Conservation (phyloP, 306 rosid genomes). For the Glycine soja region DNA sequence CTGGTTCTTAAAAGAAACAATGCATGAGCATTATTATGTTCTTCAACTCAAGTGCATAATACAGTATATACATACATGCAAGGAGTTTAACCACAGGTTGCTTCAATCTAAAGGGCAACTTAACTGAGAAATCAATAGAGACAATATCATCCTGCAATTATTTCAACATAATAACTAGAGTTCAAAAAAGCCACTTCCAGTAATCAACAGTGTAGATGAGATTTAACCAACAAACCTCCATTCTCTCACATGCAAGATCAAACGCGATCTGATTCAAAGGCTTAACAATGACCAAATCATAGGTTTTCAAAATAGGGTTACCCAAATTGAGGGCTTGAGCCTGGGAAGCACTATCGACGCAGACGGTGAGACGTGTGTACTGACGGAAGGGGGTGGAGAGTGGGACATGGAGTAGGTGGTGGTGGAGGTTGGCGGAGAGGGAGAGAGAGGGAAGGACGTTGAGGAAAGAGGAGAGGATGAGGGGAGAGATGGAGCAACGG, state of each 20-base stretch:
- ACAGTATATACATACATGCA: too few species aligned
- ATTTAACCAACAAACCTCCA: constrained; percentile 62
- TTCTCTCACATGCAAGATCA: constrained; percentile 76
- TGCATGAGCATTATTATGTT: too few species aligned
- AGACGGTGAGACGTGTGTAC: constrained; percentile 87
- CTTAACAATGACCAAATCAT: constrained; percentile 77
- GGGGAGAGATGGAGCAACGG: constrained; percentile 74
- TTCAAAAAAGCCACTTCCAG: not conserved
- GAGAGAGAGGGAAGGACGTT: constrained; percentile 70
- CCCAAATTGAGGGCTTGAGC: constrained; percentile 72
- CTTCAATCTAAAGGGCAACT: constrained; percentile 79
- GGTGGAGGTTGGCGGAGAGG: constrained; percentile 75
- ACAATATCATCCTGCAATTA: constrained; percentile 76
- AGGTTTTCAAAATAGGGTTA: constrained; percentile 82
- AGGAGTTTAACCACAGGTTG: constrained; percentile 66
- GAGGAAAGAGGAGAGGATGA: constrained; percentile 72
- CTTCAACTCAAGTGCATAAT: too few species aligned
- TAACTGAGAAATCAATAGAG: constrained; percentile 74
- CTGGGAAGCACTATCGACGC: constrained; percentile 53
- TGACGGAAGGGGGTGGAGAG: constrained; percentile 77
- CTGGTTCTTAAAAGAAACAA: constrained; percentile 90
- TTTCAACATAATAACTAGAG: not conserved
- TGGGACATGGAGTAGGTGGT: constrained; percentile 66
- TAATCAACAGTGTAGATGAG: not conserved
- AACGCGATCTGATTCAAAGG: constrained; percentile 71